Base-by-base conservation (phyloP, 2,329 filamentous ascomycete species). In the Phaeosphaeria sp. region DNA sequence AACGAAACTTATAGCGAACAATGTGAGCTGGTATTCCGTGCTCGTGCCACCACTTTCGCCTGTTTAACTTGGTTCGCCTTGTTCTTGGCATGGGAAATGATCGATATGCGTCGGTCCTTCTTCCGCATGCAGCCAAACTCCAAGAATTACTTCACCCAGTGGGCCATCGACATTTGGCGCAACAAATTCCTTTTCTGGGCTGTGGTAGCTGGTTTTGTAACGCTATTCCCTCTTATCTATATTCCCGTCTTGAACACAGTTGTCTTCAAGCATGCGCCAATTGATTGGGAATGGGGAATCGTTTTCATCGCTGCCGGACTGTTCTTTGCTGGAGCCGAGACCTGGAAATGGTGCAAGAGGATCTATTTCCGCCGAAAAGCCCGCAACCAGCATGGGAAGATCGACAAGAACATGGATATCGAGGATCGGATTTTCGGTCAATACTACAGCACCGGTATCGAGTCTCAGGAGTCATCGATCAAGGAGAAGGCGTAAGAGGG, bases 81-180 rank as follows among this genome's bases (percentile, higher is more conserved):
- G 18, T 90, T 92, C 79, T 81, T 91, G 5, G 90, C 90, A 0
- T 93, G 90, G 90, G 89, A 93, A 74, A 89, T 91, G 84, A 83
- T 91, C 58, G 84, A 90, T 68, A 84, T 89, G 78, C 87, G 90
- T 21, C 85, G 88, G 44, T 89, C 85, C 7, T 90, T 93, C 80
- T 92, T 93, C 84, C 83, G 85, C 67, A 90, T 92, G 86, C 85
- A 90, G 68, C 87, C 89, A 0, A 80, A 81, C 17, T 85, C 83
- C 22, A 86, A 84, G 67, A 79, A 57, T 33, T 63, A 63, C 43
- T 65, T 65, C 23, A 74, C 72, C 0, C 86, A 90, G 67, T 91
- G 89, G 88, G 82, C 87, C 67, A 67, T 82, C 56, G 87, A 90
- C 66, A 81, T 91, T 50, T 90, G 88, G 88, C 80, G 85, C 61